Evolutionary conservation across 352 stramenopile genomes (phyloP), one percentile per base, ranked within the genome.

Genomic region (Globisporangium okanoganense): DNA sequence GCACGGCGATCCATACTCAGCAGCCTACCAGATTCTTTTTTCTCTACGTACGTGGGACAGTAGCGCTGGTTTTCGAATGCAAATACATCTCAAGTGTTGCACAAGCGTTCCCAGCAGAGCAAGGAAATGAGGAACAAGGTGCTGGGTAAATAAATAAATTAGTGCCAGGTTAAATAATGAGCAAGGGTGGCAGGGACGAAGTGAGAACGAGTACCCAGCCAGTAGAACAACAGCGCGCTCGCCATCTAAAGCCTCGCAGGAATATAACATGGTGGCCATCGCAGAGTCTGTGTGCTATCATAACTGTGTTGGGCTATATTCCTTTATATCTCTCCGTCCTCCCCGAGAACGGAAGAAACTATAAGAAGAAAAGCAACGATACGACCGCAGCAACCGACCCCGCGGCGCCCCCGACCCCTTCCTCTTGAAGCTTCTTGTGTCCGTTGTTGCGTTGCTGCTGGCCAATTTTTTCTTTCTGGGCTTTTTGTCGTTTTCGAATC

Each of bases 311-410:
- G 22, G 35, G 35, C 35, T 59, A 40, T 59, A 59, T 59, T 59
- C 53, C 53, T 59, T 59, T 59, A 59, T 59, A 40, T 40, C 24
- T 50, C 29, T 50, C 20, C 43, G 7, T 29, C 16, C 27, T 25
- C 20, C 8, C 24, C 8, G 14, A 50, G 53, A 49, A 33, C 16
- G 29, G 36, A 59, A 38, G 22, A 44, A 58, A 45, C 52, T 58
- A 48, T 43, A 57, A 57, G 36, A 36, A 45, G 52, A 59, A 59
- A 50, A 59, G 53, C 53, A 36, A 59, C 38, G 53, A 33, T 49
- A 38, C 24, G 48, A 40, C 27, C 10, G 48, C 48, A 54, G n/a
- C 48, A 40, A 40, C 48, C 13, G 25, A 20, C 53, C 38, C 36
- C n/a, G 31, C 50, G 31, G 13, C n/a, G 35, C 31, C 50, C 50